Percentiles rank a stretch among this genome's conserved stretches.
Evolutionary conservation across 1,284 basidiomycete genomes (phyloP).

Genomic region (Fomitopsis palustris): DNA sequence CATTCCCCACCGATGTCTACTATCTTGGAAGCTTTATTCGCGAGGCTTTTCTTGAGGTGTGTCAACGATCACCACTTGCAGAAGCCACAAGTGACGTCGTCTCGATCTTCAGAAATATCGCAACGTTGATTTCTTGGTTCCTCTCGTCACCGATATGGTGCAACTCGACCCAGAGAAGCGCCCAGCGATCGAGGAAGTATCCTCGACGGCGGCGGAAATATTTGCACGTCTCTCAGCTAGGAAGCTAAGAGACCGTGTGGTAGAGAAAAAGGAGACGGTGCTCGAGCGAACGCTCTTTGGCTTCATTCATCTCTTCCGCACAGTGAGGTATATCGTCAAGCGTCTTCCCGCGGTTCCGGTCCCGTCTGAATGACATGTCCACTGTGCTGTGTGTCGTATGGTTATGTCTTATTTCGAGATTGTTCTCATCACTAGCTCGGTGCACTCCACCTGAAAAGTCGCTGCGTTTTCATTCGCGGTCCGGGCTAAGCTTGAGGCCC

Average conservation of each 20-base stretch:
- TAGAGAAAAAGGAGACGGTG: background rate
- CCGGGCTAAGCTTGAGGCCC: too few relatives aligned
- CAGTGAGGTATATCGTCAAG: background rate
- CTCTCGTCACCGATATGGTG: conserved; percentile 13
- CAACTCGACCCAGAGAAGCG: conserved; percentile 10
- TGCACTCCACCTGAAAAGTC: too few relatives aligned
- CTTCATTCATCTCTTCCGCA: background rate
- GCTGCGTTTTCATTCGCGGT: too few relatives aligned
- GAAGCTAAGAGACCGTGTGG: background rate
- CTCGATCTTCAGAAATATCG: background rate
- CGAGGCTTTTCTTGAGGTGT: conserved; percentile 18
- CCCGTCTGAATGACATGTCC: too few relatives aligned
- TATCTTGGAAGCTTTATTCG: conserved; percentile 28
- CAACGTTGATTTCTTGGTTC: conserved; percentile 12
- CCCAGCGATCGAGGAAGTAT: conserved; percentile 13
- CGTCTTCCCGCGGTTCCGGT: background rate
- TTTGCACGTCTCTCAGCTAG: background rate
- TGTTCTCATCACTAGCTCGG: too few relatives aligned
- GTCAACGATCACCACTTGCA: background rate
- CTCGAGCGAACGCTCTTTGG: background rate
- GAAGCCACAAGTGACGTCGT: too few relatives aligned
- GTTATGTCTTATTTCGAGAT: too few relatives aligned
- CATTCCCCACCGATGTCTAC: conserved; percentile 27
- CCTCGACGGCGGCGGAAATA: background rate
- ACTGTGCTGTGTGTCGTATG: too few relatives aligned